Conservation (phyloP, 2,329 filamentous ascomycete species). For the Talaromyces sp. region DNA sequence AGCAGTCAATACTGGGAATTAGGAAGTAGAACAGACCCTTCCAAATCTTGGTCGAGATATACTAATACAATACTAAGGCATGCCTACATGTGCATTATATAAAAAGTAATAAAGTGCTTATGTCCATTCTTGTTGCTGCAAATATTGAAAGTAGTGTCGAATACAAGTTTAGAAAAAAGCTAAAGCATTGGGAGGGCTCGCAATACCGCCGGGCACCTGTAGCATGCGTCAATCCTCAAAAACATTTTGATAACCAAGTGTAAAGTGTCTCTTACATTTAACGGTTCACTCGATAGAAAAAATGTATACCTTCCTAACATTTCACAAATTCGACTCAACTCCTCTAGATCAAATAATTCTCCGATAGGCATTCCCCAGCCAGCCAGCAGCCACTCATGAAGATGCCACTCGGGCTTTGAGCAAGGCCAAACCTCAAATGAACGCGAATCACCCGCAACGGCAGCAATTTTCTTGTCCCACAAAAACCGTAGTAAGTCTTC, state of each 20-base stretch:
- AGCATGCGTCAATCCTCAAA: background rate
- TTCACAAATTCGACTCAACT: conserved; percentile 20
- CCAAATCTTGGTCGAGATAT: too few relatives aligned
- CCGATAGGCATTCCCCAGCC: conserved; percentile 22
- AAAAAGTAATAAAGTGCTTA: too few relatives aligned
- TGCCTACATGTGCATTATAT: too few relatives aligned
- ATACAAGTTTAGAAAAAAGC: background rate
- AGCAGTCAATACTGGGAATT: too few relatives aligned
- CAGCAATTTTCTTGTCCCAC: background rate
- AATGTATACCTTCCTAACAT: conserved; percentile 22
- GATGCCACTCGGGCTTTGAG: background rate
- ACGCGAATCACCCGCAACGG: background rate
- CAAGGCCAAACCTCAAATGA: background rate
- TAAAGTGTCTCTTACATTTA: conserved; percentile 17
- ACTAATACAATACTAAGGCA: too few relatives aligned
- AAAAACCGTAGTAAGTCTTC: background rate
- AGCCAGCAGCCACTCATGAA: conserved; percentile 3
- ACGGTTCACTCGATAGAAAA: conserved; percentile 23
- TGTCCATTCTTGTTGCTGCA: too few relatives aligned
- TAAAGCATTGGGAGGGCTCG: background rate
- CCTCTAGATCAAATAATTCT: conserved; percentile 25
- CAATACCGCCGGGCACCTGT: conserved; percentile 2
- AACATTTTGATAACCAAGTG: background rate
- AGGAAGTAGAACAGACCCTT: too few relatives aligned
- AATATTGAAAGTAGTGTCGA: too few relatives aligned